A percentile compares a stretch with the other conserved stretches of the same genome.
phyloP scores from a whole-genome alignment of 2,329 filamentous ascomycete genomes.

The Aspergillus japonicus region DNA sequence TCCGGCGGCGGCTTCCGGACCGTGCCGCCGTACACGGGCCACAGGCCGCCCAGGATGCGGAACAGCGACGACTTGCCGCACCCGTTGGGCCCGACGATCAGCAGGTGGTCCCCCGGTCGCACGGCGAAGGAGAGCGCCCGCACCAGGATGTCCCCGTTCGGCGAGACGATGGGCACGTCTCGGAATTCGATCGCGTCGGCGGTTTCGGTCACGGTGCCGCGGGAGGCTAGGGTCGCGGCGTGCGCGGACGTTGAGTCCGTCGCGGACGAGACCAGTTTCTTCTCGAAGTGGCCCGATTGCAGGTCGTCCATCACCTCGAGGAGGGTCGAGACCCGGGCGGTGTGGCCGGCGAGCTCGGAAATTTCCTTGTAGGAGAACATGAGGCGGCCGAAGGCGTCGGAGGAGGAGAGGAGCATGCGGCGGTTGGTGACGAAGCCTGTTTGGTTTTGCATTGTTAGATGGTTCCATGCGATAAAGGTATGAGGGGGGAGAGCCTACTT shows the following conservation, averaged over 20 bases:
- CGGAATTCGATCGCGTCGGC: conserved; percentile 74
- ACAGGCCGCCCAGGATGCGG: conserved; percentile 90
- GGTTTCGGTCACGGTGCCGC: conserved; percentile 79
- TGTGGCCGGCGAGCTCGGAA: conserved; percentile 93
- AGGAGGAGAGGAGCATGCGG: conserved; percentile 85
- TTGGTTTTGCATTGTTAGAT: conserved; percentile 1
- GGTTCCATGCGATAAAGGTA: too few species aligned
- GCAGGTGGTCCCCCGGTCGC: conserved; percentile 79
- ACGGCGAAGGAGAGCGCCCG: conserved; percentile 84
- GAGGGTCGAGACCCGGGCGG: conserved; percentile 83
- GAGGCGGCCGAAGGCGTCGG: conserved; percentile 89
- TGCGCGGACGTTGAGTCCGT: conserved; percentile 68
- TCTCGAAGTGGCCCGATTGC: conserved; percentile 85
- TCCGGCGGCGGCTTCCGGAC: conserved; percentile 89
- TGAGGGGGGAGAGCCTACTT: conserved; percentile 43
- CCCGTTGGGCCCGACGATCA: conserved; percentile 94
- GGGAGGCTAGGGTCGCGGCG: conserved; percentile 74
- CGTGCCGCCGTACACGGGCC: conserved; percentile 94
- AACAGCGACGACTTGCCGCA: conserved; percentile 97
- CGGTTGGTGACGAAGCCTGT: conserved; percentile 87
- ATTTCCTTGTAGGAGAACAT: conserved; percentile 99
- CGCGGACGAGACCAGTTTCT: conserved; percentile 90
- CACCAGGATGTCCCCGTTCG: conserved; percentile 91
- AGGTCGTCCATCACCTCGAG: conserved; percentile 95
- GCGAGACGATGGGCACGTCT: conserved; percentile 91